Evolutionary conservation across 2,329 filamentous ascomycete genomes (phyloP), one percentile per base, ranked within the genome.

Genomic region (Xylaria sp.): DNA sequence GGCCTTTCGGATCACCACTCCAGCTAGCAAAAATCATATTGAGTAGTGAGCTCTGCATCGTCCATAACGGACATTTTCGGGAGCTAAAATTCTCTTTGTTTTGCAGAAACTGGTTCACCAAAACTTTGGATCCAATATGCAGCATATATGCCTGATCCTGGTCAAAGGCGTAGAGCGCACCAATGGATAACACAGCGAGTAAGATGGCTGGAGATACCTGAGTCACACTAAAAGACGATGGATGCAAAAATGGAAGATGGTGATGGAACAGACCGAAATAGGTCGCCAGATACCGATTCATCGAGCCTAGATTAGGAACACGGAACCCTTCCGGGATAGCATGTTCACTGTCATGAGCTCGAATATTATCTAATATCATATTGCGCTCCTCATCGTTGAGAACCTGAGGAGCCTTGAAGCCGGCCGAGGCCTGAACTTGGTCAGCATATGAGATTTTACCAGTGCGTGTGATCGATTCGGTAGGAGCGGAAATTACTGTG

Each of bases 21-120:
- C 96, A 99, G 85, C 94, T 98, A 64, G 96, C 94, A 80, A 99
- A 98, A 73, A 98, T 91, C 96, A 98, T 98, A 85, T 99, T 99
- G 67, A 99, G 85, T 63, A 99, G 84, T 3, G 94, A 97, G 79
- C 93, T 93, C 80, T 99, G 96, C 93, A 98, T 98, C 57, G 95
- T 96, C 95, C 96, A 98, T 16, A 99, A 83, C 3, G 96, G 96
- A 77, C 95, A 98, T 81, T 98, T 98, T 75, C 95, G 91, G 9
- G 96, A 98, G 84, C 95, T 97, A 81, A 98, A 98, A 82, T 97
- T 97, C 80, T 98, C 94, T 85, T 98, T 98, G 84, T 98, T 97
- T 82, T 97, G 94, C 71, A 99, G 82, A 81, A 98, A 98, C 79
- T 98, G 93, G 79, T 97, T 98, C 76, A 98, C 94, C 21, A 99